Base-by-base conservation (phyloP, 176 grass and related monocot genomes). In the Saccharum spontaneum region DNA sequence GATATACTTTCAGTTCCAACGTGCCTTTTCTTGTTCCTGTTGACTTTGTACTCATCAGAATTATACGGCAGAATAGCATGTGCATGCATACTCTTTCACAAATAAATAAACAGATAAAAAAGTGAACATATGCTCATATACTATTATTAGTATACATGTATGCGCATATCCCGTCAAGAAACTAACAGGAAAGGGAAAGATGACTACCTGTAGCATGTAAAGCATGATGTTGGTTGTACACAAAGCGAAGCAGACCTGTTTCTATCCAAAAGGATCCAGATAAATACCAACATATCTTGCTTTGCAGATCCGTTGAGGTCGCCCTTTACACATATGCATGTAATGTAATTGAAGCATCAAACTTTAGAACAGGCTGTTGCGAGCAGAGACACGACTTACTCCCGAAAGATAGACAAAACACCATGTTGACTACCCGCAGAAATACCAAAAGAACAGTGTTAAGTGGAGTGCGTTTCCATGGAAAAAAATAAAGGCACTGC, bases 201-300 rank as follows among this genome's bases (percentile, higher is more conserved):
- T 69, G 10, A 8, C 34, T 69, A 15, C 11, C 4, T 57, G 34
- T 61, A 61, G 10, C 13, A 77, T 40, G 34, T 60, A 24, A 65
- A n/a, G 39, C 40, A 55, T 66, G 74, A 17, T 38, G 50, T 20
- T 65, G 40, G 16, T 83, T 17, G 45, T 16, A 10, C 67, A 60
- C 67, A 60, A 89, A 89, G 82, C 48, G 60, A 84, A 89, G 71
- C 60, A 80, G 6, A 24, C 38, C 24, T 37, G 26, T 61, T 84
- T 45, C 70, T 75, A 69, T 80, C 82, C 52, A 43, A 64, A 69
- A 67, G 48, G 48, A 48, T 80, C 70, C 33, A 38, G 28, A 79
- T 79, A 17, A 41, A 80, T 67, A 69, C 33, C 75, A 59, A 16
- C 70, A 24, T 39, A 77, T 82, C 78, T 71, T 64, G 65, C 63